Conservation (phyloP, 176 grass and related monocot species). For the Bothriochloa decipiens region DNA sequence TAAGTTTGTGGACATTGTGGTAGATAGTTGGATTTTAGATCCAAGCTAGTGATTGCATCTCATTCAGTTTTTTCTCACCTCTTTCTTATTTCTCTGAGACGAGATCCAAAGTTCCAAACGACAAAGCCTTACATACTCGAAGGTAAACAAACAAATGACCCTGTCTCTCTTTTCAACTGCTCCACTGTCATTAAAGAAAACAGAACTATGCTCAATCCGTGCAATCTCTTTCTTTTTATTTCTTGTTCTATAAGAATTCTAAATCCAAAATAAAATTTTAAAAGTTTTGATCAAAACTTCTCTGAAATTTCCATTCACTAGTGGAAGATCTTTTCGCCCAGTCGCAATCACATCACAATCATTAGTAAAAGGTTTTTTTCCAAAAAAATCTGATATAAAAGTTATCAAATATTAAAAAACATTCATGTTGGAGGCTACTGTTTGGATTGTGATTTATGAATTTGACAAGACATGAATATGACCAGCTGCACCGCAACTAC, state of each 20-base stretch:
- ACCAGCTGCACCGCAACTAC: no score
- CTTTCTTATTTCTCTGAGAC: no score
- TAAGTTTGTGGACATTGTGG: no score
- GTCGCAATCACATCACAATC: neutral
- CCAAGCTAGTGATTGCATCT: no score
- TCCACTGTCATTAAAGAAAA: no score
- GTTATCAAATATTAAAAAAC: neutral
- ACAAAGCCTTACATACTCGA: no score
- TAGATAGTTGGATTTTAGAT: no score
- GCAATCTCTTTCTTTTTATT: no score
- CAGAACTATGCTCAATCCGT: no score
- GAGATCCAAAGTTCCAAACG: no score
- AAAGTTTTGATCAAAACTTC: neutral
- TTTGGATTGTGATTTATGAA: neutral
- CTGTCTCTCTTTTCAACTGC: no score
- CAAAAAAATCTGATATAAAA: neutral
- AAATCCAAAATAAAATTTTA: neutral
- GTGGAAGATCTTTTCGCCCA: neutral
- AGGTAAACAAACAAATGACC: no score
- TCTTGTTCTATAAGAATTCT: neutral
- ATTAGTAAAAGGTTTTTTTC: neutral
- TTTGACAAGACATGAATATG: neutral
- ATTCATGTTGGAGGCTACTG: neutral
- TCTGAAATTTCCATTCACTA: neutral
- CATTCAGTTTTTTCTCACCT: rapidly evolving